Percentiles rank a stretch among this genome's conserved stretches.
These are phyloP conservation scores for Aristolochia californica DNA, from an alignment of 164 flowering plant genomes.

Conservation along the genomic window DNA sequence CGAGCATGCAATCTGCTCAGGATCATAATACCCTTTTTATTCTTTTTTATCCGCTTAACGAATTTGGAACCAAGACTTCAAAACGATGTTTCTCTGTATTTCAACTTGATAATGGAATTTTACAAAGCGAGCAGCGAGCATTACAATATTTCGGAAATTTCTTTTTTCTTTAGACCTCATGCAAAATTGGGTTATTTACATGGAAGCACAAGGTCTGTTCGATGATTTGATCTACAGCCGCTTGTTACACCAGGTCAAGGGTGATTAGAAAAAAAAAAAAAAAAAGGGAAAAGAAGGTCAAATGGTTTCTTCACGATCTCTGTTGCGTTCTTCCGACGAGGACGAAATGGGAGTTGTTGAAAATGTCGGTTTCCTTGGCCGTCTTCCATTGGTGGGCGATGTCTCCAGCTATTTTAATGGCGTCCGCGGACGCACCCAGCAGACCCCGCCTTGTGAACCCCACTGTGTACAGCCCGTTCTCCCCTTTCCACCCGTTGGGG, in stretches of 20 bases:
- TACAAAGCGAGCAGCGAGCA: conserved; percentile 1
- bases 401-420: conserved; percentile 60
- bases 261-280: no score
- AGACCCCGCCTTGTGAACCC: conserved; percentile 84
- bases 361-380: conserved; percentile 5
- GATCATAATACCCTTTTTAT: background rate
- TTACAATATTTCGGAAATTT: no score
- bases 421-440: conserved; percentile 63
- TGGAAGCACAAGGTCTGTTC: conserved; percentile 1
- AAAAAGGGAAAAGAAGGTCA: no score
- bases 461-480: conserved; percentile 61
- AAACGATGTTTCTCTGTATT: background rate
- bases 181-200: conserved; percentile 24
- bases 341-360: conserved; percentile 5
- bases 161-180: conserved; percentile 12
- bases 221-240: no score
- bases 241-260: no score
- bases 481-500: conserved; percentile 85
- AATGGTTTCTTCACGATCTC: no score
- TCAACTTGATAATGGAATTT: background rate
- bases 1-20: conserved; percentile 2
- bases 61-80: no score
- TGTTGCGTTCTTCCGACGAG: background rate
- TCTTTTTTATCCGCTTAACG: no score
- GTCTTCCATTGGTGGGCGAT: conserved; percentile 50